Base-by-base conservation (phyloP, 2,329 filamentous ascomycete species). In the Beauveria caledonica region DNA sequence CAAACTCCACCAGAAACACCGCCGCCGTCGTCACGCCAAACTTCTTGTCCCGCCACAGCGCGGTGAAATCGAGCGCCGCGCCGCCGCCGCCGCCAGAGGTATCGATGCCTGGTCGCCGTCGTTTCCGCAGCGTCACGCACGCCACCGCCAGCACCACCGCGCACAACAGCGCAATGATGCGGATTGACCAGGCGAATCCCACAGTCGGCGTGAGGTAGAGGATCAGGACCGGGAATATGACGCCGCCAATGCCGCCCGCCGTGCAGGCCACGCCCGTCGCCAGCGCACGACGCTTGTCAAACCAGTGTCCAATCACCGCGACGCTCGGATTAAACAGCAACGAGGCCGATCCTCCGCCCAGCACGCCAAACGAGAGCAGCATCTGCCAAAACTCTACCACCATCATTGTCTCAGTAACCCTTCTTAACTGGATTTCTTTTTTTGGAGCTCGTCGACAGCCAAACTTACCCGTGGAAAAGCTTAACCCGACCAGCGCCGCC, bases 251-350 rank as follows among this genome's bases (percentile, higher is more conserved):
- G 5, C 81, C 83, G 4, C 82, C 83, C 1, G 88, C 89, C 0
- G 85, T 83, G 11, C 85, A 82, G 3, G 87, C 86, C 29, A 91
- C 75, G 6, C 88, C 88, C 0, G 86, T 90, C 1, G 88, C 87
- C 54, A 85, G 78, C 1, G 82, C 88, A 9, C 88, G 82, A 50
- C 81, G 82, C 10, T 75, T 72, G 5, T 80, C 76, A 73, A 91
- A 91, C 74, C 81, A 91, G 66, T 91, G 88, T 0, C 85, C 85
- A 3, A 90, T 79, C 5, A 84, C 80, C 3, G 84, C 81, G 42
- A 90, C 74, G 11, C 84, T 80, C 0, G 88, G 86, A 0, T 86
- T 90, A 70, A 89, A 89, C 45, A 90, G 80, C 17, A 90, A 75
- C 1, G 85, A 86, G 0, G 84, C 83, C 1, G 85, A 86, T 0